Evolutionary conservation across 345 rosid species (phyloP), one percentile per base, ranked within the genome.

Genomic region (Salix viminalis): DNA sequence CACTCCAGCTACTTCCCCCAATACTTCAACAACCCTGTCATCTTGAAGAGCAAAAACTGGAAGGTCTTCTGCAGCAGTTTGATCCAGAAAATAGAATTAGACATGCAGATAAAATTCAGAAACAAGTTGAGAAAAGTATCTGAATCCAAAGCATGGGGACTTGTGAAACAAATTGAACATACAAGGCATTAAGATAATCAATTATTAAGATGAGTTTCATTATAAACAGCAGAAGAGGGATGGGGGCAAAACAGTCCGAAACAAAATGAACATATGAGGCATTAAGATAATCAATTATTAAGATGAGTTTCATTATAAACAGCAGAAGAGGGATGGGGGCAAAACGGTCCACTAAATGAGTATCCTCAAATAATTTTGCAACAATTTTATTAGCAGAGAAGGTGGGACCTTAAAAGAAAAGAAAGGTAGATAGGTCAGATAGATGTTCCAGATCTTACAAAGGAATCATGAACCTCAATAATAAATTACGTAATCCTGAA

Each of bases 31-130:
- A 81, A 92, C 97, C 87, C 98, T 87, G 86, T 96, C 99, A 79
- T 96, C 98, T 89, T 91, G 98, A 81, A 96, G 98, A 42, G 99
- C 90, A 85, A 96, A 94, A 73, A 89, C 87, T 30, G 99, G 99
- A 65, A 96, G 90, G 65, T 91, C 97, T 78, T 96, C 98, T 96
- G 90, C 86, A 89, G 65, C 71, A 83, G 77, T 66, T 79, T 65
- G 44, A 44, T 69, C 10, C 48, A 36, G 65, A 44, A 78, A 75
- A 64, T 24, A 56, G 48, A 75, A 72, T 58, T 26, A 75, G 64
- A 50, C n/a, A 41, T 14, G 74, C 32, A 24, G 14, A 14, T 23
- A 52, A 36, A 50, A 65, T 18, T 23, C 69, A 71, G 34, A 23
- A 77, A 70, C 28, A 32, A 62, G 44, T 32, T 61, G 18, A 67